Conservation (phyloP, 306 rosid genomes). For the Oemleria cerasiformis region DNA sequence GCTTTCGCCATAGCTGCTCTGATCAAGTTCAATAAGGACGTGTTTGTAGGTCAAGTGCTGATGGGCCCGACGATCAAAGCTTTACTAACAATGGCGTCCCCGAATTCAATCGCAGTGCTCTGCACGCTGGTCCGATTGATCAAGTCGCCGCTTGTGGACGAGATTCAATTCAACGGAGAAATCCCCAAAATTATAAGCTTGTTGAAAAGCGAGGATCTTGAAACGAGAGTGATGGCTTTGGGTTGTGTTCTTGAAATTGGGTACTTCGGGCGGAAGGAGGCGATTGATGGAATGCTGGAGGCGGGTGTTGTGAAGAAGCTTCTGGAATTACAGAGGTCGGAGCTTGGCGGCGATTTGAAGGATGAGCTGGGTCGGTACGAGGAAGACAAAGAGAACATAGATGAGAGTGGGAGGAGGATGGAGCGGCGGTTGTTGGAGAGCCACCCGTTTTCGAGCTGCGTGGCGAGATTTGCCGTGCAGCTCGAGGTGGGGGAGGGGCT, state of each 20-base stretch:
- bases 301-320: conserved; percentile 66
- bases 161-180: conserved; percentile 60
- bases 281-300: conserved; percentile 73
- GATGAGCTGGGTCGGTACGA: conserved; percentile 26
- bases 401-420: not conserved
- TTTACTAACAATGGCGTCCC: conserved; percentile 44
- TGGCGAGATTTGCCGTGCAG: conserved; percentile 80
- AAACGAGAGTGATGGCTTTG: conserved; percentile 42
- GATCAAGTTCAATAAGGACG: conserved; percentile 82
- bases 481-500: conserved; percentile 92
- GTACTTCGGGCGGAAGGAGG: conserved; percentile 83
- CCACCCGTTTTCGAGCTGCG: conserved; percentile 70
- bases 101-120: conserved; percentile 45
- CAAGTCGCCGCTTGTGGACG: conserved; percentile 84
- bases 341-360: conserved; percentile 54
- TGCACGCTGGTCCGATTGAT: conserved; percentile 52
- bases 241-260: conserved; percentile 78
- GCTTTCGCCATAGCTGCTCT: conserved; percentile 43
- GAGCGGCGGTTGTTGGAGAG: conserved; percentile 40
- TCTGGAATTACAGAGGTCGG: conserved; percentile 68
- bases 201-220: conserved; percentile 32
- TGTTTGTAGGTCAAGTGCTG: conserved; percentile 74
- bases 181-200: conserved; percentile 50
- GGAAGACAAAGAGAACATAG: conserved; percentile 22
- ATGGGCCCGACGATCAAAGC: conserved; percentile 58